Evolutionary conservation across 208 protist species (phyloP).

Genomic region (Leishmania lainsoni): DNA sequence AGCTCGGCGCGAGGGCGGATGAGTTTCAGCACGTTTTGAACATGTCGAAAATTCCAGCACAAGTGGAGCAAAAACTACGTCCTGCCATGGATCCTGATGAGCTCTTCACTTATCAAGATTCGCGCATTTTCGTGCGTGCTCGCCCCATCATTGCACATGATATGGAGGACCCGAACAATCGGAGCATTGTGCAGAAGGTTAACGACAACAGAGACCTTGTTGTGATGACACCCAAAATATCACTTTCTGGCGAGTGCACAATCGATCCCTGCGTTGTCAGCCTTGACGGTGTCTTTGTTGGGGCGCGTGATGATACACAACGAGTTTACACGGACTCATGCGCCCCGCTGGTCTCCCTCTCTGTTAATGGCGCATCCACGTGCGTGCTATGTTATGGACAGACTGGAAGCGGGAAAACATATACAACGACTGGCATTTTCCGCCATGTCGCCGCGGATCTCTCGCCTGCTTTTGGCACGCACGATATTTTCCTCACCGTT

Average conservation of each 20-base stretch:
- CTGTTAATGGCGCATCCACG: conserved; percentile 78
- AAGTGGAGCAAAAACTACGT: conserved; percentile 62
- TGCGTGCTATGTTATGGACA: conserved; percentile 92
- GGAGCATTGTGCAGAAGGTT: conserved; percentile 83
- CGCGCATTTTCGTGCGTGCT: conserved; percentile 84
- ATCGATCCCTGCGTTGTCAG: conserved; percentile 76
- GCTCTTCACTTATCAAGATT: conserved; percentile 81
- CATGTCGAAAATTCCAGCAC: conserved; percentile 51
- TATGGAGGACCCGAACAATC: conserved; percentile 63
- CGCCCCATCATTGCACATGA: conserved; percentile 86
- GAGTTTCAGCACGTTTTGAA: conserved; percentile 88
- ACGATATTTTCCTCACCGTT: conserved; percentile 79
- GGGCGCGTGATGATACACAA: conserved; percentile 59
- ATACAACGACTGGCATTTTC: conserved; percentile 84
- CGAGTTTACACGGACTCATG: conserved; percentile 82
- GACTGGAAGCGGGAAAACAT: conserved; percentile 92
- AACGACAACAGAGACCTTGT: conserved; percentile 75
- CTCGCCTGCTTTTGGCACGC: conserved; percentile 56
- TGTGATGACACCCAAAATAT: conserved; percentile 87
- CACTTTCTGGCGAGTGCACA: conserved; percentile 74
- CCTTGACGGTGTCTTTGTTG: conserved; percentile 82
- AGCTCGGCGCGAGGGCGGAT: conserved; percentile 79
- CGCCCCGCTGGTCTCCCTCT: conserved; percentile 74
- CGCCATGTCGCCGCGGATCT: conserved; percentile 62
- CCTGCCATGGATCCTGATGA: conserved; percentile 66